Conservation (phyloP, 2,329 filamentous ascomycete species). For the Didymella arachidicola region DNA sequence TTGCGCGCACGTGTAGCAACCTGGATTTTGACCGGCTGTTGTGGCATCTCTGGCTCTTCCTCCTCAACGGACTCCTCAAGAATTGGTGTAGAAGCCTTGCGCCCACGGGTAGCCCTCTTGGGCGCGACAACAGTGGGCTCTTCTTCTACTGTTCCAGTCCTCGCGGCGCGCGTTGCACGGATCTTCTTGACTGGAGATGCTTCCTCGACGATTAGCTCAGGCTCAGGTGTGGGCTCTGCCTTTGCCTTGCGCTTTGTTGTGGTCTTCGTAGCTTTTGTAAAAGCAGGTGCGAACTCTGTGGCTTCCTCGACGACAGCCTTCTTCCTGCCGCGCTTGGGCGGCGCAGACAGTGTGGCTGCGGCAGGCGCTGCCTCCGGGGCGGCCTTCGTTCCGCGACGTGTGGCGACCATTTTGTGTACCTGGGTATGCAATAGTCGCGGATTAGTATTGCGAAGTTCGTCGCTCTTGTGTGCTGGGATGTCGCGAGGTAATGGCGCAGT, state of each 20-base stretch:
- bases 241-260: constrained; percentile 33
- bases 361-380: constrained; percentile 35
- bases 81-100: constrained; percentile 28
- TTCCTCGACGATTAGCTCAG: constrained; percentile 19
- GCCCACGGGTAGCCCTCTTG: constrained; percentile 37
- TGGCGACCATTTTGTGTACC: constrained; percentile 41
- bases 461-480: constrained; percentile 22
- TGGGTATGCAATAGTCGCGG: constrained; percentile 24
- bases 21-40: constrained; percentile 30
- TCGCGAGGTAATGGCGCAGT: constrained; percentile 21
- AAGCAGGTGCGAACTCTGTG: constrained; percentile 27
- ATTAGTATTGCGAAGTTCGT: constrained; percentile 19
- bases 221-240: constrained; percentile 25
- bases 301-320: constrained; percentile 35
- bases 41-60: constrained; percentile 27
- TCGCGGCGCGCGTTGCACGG: constrained; percentile 34
- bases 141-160: constrained; percentile 27
- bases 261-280: constrained; percentile 31
- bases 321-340: constrained; percentile 44
- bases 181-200: constrained; percentile 31
- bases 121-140: constrained; percentile 29
- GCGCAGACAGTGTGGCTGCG: constrained; percentile 39
- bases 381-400: constrained; percentile 41
- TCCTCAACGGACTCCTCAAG: constrained; percentile 25
- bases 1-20: constrained; percentile 40